Evolutionary conservation across 2,329 filamentous ascomycete species (phyloP).

Genomic region (Proliferodiscus dingleyae): DNA sequence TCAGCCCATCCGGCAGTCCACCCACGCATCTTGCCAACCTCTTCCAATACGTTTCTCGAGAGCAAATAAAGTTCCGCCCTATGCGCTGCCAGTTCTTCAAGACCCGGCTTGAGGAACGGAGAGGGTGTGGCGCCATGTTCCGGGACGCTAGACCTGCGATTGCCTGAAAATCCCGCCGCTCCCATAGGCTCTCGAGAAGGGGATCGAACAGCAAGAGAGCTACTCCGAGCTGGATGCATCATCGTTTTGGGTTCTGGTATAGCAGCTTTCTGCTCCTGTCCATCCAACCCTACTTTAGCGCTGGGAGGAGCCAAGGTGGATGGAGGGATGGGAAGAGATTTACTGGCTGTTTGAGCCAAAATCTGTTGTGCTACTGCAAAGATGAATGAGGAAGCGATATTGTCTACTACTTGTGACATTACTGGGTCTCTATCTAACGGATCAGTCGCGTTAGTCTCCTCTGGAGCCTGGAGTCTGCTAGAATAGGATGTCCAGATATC

Average conservation of each 20-base stretch:
- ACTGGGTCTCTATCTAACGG: slow-evolving; percentile 30
- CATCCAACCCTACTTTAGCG: slow-evolving; percentile 30
- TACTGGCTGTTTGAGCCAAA: slow-evolving; percentile 67
- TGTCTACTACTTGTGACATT: slow-evolving; percentile 58
- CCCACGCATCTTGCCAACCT: slow-evolving; percentile 62
- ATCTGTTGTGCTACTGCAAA: slow-evolving; percentile 74
- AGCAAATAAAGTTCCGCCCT: slow-evolving; percentile 78
- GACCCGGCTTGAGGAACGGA: slow-evolving; percentile 55
- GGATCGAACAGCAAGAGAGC: slow-evolving; percentile 50
- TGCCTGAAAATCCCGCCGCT: slow-evolving; percentile 49
- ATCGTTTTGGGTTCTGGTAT: slow-evolving; percentile 66
- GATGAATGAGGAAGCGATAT: slow-evolving; percentile 71
- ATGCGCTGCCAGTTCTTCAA: slow-evolving; percentile 77
- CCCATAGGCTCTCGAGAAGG: slow-evolving; percentile 43
- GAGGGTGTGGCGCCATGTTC: slow-evolving; percentile 38
- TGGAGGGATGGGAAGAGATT: slow-evolving; percentile 61
- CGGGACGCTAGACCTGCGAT: slow-evolving; percentile 35
- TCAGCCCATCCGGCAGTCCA: slow-evolving; percentile 76
- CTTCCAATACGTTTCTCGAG: slow-evolving; percentile 73
- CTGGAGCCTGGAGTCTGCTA: no score
- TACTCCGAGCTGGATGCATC: slow-evolving; percentile 62
- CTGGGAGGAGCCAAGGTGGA: slow-evolving; percentile 43
- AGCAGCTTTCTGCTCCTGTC: slow-evolving; percentile 54
- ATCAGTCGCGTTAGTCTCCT: slow-evolving; percentile 6
- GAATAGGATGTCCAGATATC: slow-evolving; percentile 65